phyloP scores from a whole-genome alignment of 805 yeast genomes.

The Wickerhamiella nectarea region DNA sequence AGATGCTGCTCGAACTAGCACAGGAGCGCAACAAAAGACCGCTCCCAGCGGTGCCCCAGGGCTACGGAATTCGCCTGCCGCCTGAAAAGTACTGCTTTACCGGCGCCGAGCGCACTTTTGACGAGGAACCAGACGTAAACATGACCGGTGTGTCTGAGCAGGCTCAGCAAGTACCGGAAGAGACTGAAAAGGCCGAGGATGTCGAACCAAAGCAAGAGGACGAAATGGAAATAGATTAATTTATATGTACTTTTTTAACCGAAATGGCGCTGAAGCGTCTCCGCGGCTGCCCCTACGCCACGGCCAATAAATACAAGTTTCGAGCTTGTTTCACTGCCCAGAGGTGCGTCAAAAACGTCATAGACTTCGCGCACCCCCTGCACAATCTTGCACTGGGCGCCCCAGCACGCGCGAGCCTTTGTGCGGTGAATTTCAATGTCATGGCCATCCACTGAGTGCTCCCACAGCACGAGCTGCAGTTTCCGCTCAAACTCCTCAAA shows the following conservation, averaged over 20 bases:
- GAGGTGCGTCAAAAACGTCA: conserved; percentile 50
- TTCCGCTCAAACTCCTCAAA: conserved; percentile 42
- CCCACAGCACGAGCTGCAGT: conserved; percentile 71
- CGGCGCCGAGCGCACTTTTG: conserved; percentile 60
- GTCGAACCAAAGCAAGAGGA: conserved; percentile 10
- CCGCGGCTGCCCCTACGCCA: conserved; percentile 27
- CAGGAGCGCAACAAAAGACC: conserved; percentile 81
- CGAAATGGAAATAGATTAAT: conserved; percentile 10
- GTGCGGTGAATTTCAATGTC: conserved; percentile 62
- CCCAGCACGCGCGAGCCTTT: conserved; percentile 56
- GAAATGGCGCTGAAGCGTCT: not conserved
- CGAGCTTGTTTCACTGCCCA: conserved; percentile 30
- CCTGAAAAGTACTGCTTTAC: conserved; percentile 95
- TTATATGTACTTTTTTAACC: not conserved
- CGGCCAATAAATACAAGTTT: conserved; percentile 71
- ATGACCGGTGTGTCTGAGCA: conserved; percentile 15
- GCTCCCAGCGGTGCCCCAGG: conserved; percentile 79
- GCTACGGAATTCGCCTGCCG: conserved; percentile 86
- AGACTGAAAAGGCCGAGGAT: not conserved
- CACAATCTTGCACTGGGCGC: conserved; percentile 37
- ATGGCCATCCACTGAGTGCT: conserved; percentile 32
- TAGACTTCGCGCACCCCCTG: conserved; percentile 93
- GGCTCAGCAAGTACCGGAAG: not conserved
- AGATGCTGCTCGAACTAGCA: conserved; percentile 77
- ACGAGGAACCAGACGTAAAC: conserved; percentile 31